Conservation (phyloP, 176 grass and related monocot genomes). For the Avena eriantha region DNA sequence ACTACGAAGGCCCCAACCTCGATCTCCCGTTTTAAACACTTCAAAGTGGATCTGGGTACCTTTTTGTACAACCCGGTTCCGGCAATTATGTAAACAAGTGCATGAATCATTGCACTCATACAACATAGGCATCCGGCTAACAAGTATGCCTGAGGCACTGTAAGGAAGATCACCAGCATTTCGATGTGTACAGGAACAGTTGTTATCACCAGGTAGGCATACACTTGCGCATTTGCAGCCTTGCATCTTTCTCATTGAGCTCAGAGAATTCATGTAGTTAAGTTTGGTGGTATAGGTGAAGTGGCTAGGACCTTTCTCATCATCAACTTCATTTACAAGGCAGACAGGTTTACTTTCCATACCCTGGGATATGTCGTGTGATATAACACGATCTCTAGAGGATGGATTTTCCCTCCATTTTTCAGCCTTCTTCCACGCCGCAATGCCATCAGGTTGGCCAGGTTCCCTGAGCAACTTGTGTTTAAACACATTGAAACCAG, state of each 20-base stretch:
- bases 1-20: conserved; percentile 78
- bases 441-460: conserved; percentile 56
- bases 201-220: conserved; percentile 62
- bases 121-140: conserved; percentile 62
- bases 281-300: conserved; percentile 58
- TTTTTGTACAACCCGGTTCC: conserved; percentile 71
- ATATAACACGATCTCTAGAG: conserved; percentile 58
- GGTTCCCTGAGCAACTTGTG: conserved; percentile 59
- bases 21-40: conserved; percentile 78
- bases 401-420: conserved; percentile 62
- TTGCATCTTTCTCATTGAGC: conserved; percentile 40
- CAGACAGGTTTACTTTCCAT: conserved; percentile 68
- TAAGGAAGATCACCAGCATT: conserved; percentile 79
- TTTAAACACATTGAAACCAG: conserved; percentile 74
- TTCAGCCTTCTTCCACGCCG: conserved; percentile 57
- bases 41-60: conserved; percentile 73
- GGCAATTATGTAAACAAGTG: conserved; percentile 63
- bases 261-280: conserved; percentile 26
- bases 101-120: conserved; percentile 77
- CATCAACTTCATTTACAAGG: conserved; percentile 63
- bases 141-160: conserved; percentile 61
- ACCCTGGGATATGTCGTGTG: conserved; percentile 63
- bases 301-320: conserved; percentile 48
- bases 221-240: conserved; percentile 59
- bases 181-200: conserved; percentile 48